These are phyloP conservation scores for Caryopteris hybrid DNA, from an alignment of 305 asterid species.

Conservation along the genomic window DNA sequence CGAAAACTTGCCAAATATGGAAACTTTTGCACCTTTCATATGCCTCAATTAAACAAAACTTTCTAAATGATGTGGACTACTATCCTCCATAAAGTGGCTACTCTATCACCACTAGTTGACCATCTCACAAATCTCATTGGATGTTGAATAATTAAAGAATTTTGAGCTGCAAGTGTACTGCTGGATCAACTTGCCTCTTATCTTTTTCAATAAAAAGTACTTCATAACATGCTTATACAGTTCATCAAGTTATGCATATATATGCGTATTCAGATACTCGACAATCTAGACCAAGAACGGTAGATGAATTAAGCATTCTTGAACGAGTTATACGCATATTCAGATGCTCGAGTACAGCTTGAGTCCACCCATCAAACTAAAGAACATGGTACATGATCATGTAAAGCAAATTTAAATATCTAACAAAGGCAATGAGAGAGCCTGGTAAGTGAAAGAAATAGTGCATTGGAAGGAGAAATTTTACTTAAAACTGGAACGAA, in stretches of 20 bases:
- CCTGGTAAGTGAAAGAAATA: not conserved
- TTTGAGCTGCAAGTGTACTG: not conserved
- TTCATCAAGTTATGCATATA: not conserved
- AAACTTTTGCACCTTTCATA: conserved; percentile 23
- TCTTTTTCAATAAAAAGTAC: not conserved
- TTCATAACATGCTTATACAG: conserved; percentile 4
- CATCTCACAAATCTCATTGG: conserved; percentile 31
- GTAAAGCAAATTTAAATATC: not conserved
- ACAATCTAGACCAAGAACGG: not conserved
- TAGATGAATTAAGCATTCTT: not conserved
- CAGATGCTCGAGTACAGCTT: not conserved
- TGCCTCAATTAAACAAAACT: conserved; percentile 20
- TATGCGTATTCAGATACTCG: not conserved
- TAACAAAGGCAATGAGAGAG: not conserved
- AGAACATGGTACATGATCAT: not conserved
- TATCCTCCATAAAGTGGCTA: conserved; percentile 41
- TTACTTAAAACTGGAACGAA: not conserved
- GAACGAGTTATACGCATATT: no score
- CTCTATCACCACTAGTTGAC: conserved; percentile 31
- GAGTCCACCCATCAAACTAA: not conserved
- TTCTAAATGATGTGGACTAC: conserved; percentile 37
- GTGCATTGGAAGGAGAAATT: not conserved
- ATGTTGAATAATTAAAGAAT: conserved; percentile 32
- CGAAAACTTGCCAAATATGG: conserved; percentile 40
- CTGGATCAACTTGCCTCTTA: not conserved